A percentile compares a stretch with the other conserved stretches of the same genome.
Conservation (phyloP, 1,139 yeast species). For the Nadsonia starkeyi-henricii region DNA sequence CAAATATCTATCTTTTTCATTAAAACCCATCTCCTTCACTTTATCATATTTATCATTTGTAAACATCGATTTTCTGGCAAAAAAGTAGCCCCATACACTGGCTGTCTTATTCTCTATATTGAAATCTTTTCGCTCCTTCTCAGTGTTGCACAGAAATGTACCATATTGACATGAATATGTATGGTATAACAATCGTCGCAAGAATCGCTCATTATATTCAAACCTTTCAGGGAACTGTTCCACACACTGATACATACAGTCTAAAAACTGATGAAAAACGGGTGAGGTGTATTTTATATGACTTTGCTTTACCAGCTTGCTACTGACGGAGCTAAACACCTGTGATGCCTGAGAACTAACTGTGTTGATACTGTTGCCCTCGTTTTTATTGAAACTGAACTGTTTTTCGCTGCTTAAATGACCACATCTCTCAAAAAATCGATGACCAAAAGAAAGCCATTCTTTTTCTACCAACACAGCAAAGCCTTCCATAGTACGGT, state of each 20-base stretch:
- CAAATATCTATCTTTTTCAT: conserved; percentile 31
- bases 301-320: conserved; percentile 20
- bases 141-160: conserved; percentile 66
- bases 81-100: conserved; percentile 89
- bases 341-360: conserved; percentile 25
- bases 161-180: conserved; percentile 92
- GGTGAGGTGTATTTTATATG: conserved; percentile 60
- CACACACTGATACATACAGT: conserved; percentile 68
- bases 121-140: conserved; percentile 40
- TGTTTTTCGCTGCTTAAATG: conserved; percentile 31
- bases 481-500: conserved; percentile 76
- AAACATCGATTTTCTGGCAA: conserved; percentile 63
- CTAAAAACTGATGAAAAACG: conserved; percentile 84
- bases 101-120: conserved; percentile 39
- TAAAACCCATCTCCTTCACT: conserved; percentile 7
- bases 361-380: background rate
- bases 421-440: conserved; percentile 73
- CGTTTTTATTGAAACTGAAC: conserved; percentile 6
- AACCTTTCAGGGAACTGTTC: conserved; percentile 59
- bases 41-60: conserved; percentile 34
- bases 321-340: conserved; percentile 24
- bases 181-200: conserved; percentile 74
- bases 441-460: conserved; percentile 90
- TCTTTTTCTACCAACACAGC: conserved; percentile 80
- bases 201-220: conserved; percentile 79